A percentile compares a stretch with the other conserved stretches of the same genome.
Conservation (phyloP, 2,329 filamentous ascomycete genomes). For the Dichotomopilus funicola region DNA sequence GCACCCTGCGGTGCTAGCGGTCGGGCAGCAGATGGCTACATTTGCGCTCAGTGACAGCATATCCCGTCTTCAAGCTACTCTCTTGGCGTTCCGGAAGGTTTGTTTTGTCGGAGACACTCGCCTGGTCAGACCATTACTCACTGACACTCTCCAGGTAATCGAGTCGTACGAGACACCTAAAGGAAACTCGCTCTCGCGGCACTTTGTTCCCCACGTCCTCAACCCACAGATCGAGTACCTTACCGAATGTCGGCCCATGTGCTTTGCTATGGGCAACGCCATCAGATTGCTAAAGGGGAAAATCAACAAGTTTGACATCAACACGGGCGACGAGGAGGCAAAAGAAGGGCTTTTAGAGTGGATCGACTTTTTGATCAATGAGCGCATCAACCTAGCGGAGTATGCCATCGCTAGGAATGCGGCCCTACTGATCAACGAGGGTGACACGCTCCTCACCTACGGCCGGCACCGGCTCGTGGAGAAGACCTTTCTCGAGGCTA, state of each 20-base stretch:
- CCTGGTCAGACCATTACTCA: too few relatives aligned
- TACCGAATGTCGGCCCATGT: constrained; percentile 88
- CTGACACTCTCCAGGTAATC: constrained; percentile 58
- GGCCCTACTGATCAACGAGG: constrained; percentile 66
- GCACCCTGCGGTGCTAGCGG: constrained; percentile 74
- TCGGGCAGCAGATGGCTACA: constrained; percentile 84
- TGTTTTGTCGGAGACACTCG: neutral
- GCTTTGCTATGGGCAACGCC: constrained; percentile 93
- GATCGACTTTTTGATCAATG: constrained; percentile 85
- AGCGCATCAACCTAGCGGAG: constrained; percentile 82
- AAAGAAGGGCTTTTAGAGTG: constrained; percentile 71
- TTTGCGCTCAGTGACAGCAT: constrained; percentile 88
- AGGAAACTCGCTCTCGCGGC: constrained; percentile 76
- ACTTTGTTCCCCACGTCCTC: constrained; percentile 84
- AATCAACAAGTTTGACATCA: constrained; percentile 84
- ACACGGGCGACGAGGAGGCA: constrained; percentile 72
- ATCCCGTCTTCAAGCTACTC: constrained; percentile 76
- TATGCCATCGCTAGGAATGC: constrained; percentile 76
- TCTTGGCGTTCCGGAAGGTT: constrained; percentile 84
- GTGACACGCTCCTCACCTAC: constrained; percentile 80
- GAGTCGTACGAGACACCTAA: constrained; percentile 85
- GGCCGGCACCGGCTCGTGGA: constrained; percentile 82
- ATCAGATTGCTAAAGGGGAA: constrained; percentile 91
- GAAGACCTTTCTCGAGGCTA: constrained; percentile 68
- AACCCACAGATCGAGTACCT: constrained; percentile 95